These are phyloP conservation scores for Puccinia polysora DNA, from an alignment of 1,284 basidiomycete genomes.

Conservation along the genomic window DNA sequence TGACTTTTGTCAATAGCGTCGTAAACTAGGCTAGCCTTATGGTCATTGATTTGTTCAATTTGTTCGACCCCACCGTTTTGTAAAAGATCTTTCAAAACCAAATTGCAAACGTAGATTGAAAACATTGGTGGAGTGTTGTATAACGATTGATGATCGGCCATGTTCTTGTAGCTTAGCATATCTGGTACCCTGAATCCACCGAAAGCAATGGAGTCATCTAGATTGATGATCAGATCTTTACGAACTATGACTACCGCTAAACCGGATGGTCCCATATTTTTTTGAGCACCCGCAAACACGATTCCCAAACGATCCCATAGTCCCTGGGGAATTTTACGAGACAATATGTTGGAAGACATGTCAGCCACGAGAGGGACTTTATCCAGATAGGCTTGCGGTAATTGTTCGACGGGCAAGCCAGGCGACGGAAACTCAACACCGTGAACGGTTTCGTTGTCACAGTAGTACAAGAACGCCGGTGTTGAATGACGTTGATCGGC, in stretches of 20 bases:
- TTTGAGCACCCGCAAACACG: constrained; percentile 97
- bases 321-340: constrained; percentile 71
- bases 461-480: constrained; percentile 92
- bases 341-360: constrained; percentile 96
- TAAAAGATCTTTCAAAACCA: constrained; percentile 72
- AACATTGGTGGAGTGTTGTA: constrained; percentile 95
- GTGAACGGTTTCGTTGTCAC: constrained; percentile 98
- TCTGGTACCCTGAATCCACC: constrained; percentile 68
- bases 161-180: constrained; percentile 77
- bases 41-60: constrained; percentile 65
- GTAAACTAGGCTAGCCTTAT: constrained; percentile 73
- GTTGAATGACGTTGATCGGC: constrained; percentile 47
- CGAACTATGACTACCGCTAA: constrained; percentile 88
- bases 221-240: constrained; percentile 82
- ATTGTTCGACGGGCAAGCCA: constrained; percentile 78
- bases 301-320: constrained; percentile 71
- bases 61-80: constrained; percentile 65
- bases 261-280: constrained; percentile 94
- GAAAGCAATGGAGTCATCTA: constrained; percentile 69
- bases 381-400: constrained; percentile 59
- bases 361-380: constrained; percentile 81
- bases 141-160: constrained; percentile 73
- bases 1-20: constrained; percentile 60
- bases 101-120: constrained; percentile 81
- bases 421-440: constrained; percentile 80